Evolutionary conservation across 2,329 filamentous ascomycete genomes (phyloP), one percentile per base, ranked within the genome.

Genomic region (Fusarium virguliforme): DNA sequence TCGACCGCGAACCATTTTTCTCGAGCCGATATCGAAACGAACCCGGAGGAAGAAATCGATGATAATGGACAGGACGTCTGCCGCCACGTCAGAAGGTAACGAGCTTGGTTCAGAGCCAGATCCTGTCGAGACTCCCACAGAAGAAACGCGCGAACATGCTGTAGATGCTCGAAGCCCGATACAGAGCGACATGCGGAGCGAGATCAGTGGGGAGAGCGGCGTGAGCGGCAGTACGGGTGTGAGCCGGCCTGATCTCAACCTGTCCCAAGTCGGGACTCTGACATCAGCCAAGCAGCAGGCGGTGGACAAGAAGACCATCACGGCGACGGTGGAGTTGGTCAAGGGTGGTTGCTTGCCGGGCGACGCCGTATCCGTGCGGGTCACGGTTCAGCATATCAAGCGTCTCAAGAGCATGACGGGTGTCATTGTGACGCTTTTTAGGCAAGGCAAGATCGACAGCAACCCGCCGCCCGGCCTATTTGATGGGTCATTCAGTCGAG

Each of bases 351-450:
- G 92, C 77, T 84, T 98, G 13, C 91, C 94, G 0, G 96, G 96
- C 15, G 96, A 98, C 74, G 89, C 88, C 26, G 85, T 98, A 46
- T 90, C 93, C 0, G 87, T 98, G 60, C 92, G 89, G 75, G 91
- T 98, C 58, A 90, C 88, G 1, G 91, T 99, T 65, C 92, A 94
- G 70, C 96, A 98, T 79, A 95, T 92, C 65, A 97, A 97, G 80
- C 88, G 91, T 64, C 89, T 98, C 76, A 94, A 95, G 83, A 98
- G 94, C 78, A 87, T 97, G 82, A 93, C 95, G 74, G 95, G 96
- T 8, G 92, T 98, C 53, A 96, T 98, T 67, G 90, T 97, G 50
- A 98, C 96, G 2, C 84, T 99, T 8, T 98, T 97, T 79, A 90
- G 96, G 48, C 93, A 97, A 80, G 94, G 94, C 26, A 90, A 94